Evolutionary conservation across 176 grass and related monocot genomes (phyloP), one percentile per base, ranked within the genome.

Genomic region (Thalia dealbata): DNA sequence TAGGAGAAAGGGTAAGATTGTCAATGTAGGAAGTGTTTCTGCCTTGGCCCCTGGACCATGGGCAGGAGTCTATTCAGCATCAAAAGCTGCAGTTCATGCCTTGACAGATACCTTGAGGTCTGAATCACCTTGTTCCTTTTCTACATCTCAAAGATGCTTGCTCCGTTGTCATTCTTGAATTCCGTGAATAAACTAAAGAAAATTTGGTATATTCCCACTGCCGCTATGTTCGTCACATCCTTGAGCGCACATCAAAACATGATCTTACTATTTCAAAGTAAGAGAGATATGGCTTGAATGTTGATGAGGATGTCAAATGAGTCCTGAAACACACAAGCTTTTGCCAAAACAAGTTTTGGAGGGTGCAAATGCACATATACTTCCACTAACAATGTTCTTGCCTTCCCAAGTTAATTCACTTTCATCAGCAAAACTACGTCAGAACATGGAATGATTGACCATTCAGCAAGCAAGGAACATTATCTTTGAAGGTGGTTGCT

Each of bases 11-110:
- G 93, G 93, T 61, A 92, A 81, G 44, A 92, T 92, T 29, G 84
- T 97, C 64, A 97, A 92, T 88, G 85, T 97, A 52, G 93, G 93
- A 72, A 92, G 89, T 72, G 69, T 97, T 60, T 12, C 78, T 52
- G 89, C 89, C 50, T 75, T 97, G 76, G 93, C 87, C 65, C 85
- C 93, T 77, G 93, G 93, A 82, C 93, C 93, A 14, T 97, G 93
- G 93, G 93, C 87, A 50, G 93, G 93, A 60, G 89, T 78, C 27
- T 97, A 97, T 77, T 82, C 89, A n/a, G 87, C 93, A 28, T 97
- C 93, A 32, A 97, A 97, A 86, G 81, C 93, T 67, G 89, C 87
- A 48, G 72, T 97, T 68, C 93, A 97, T 79, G 93, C 93, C 63
- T 80, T 97, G 73, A 88, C 79, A 0, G 93, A 97, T 63, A 82